Evolutionary conservation across 1,284 basidiomycete species (phyloP).

Genomic region (Apiotrichum laibachii): DNA sequence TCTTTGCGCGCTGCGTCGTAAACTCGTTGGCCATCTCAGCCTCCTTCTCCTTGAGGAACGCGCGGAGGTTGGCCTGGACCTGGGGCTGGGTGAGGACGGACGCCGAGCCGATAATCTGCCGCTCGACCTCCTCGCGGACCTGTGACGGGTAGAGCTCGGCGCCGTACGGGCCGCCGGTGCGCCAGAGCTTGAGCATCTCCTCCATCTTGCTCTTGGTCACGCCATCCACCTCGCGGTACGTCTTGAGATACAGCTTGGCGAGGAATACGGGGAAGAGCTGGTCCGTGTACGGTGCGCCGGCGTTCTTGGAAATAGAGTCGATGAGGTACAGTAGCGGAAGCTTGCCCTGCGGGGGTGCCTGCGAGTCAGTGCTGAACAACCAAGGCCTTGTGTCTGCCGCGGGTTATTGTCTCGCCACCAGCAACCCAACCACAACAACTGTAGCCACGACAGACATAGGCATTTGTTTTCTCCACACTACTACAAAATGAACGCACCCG

Average conservation of each 20-base stretch:
- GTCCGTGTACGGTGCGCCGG: constrained; percentile 81
- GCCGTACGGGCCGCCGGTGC: constrained; percentile 73
- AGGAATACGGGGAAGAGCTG: constrained; percentile 69
- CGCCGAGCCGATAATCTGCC: constrained; percentile 38
- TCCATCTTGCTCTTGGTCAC: constrained; percentile 87
- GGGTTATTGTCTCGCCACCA: not conserved
- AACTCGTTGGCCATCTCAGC: constrained; percentile 35
- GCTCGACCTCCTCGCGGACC: constrained; percentile 41
- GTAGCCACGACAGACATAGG: not conserved
- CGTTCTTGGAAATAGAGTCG: constrained; percentile 94
- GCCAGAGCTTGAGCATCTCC: constrained; percentile 91
- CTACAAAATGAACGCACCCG: constrained; percentile 44
- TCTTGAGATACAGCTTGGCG: constrained; percentile 73
- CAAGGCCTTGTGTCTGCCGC: not conserved
- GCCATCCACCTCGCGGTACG: constrained; percentile 79
- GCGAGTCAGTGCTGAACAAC: constrained; percentile 15
- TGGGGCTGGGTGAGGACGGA: constrained; percentile 16
- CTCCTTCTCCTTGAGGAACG: constrained; percentile 34
- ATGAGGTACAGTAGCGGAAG: constrained; percentile 91
- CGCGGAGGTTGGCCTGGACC: constrained; percentile 31
- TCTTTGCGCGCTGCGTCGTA: constrained; percentile 20
- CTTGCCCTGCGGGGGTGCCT: constrained; percentile 90
- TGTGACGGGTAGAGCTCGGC: constrained; percentile 63
- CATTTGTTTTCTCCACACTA: not conserved
- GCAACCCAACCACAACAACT: too few species aligned